Percentiles rank a stretch among this genome's conserved stretches.
Conservation (phyloP, 176 grass and related monocot species). For the Thalia dealbata region DNA sequence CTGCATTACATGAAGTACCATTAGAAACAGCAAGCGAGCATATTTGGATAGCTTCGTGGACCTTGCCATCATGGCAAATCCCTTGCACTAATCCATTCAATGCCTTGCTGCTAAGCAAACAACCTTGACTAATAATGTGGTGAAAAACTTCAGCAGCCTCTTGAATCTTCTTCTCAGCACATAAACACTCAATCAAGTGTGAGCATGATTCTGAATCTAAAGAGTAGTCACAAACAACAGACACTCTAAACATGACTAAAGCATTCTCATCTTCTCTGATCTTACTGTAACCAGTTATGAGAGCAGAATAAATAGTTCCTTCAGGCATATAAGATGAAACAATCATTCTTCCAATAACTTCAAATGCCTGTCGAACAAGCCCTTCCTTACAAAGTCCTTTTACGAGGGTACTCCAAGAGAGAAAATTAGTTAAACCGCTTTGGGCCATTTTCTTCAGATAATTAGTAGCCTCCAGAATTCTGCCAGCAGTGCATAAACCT, state of each 20-base stretch:
- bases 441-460: conserved; percentile 27
- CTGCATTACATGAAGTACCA: conserved; percentile 28
- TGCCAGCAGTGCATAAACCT: conserved; percentile 26
- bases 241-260: conserved; percentile 31
- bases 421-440: conserved; percentile 25
- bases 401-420: conserved; percentile 44
- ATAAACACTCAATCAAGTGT: conserved; percentile 42
- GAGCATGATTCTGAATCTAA: conserved; percentile 45
- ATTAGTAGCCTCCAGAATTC: conserved; percentile 24
- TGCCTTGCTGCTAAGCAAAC: conserved; percentile 21
- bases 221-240: conserved; percentile 28
- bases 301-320: conserved; percentile 31
- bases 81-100: conserved; percentile 32
- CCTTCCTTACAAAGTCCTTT: conserved; percentile 30
- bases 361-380: conserved; percentile 30
- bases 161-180: conserved; percentile 22
- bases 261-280: conserved; percentile 23
- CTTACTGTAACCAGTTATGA: conserved; percentile 38
- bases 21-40: conserved; percentile 34
- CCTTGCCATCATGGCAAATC: conserved; percentile 38
- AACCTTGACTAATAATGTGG: conserved; percentile 34
- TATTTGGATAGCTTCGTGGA: conserved; percentile 32
- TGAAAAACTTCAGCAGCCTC: conserved; percentile 41
- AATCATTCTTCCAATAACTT: conserved; percentile 48
- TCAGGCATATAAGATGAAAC: conserved; percentile 37